Percentiles rank a stretch among this genome's conserved stretches.
Evolutionary conservation across 768 basidiomycete species (phyloP).

Genomic region (Mycena crocata): DNA sequence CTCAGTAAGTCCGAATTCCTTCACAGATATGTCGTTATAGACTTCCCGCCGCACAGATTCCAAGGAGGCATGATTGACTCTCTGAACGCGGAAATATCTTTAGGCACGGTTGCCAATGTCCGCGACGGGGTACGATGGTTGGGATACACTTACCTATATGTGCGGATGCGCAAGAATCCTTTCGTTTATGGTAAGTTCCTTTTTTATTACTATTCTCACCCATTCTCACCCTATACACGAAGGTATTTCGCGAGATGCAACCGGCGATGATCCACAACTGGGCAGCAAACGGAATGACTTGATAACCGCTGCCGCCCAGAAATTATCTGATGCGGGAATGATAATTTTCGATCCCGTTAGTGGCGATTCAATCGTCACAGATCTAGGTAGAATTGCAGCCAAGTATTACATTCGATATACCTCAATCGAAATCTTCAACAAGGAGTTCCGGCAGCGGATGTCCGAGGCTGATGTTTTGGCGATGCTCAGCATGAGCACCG

Average conservation of each 20-base stretch:
- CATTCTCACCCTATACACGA: slow-evolving; percentile 22
- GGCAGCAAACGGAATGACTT: slow-evolving; percentile 76
- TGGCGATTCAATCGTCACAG: slow-evolving; percentile 79
- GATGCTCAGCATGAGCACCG: slow-evolving; percentile 91
- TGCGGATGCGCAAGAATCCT: slow-evolving; percentile 94
- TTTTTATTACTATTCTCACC: background rate
- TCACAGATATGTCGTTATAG: background rate
- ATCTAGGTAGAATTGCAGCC: slow-evolving; percentile 94
- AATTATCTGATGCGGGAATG: slow-evolving; percentile 81
- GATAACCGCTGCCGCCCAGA: slow-evolving; percentile 72
- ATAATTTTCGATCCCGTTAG: slow-evolving; percentile 74
- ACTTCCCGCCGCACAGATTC: slow-evolving; percentile 61
- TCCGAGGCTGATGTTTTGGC: slow-evolving; percentile 91
- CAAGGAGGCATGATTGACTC: slow-evolving; percentile 87
- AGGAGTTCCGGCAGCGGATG: slow-evolving; percentile 83
- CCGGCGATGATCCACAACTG: slow-evolving; percentile 78
- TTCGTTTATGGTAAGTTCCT: slow-evolving; percentile 76
- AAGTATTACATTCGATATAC: slow-evolving; percentile 93
- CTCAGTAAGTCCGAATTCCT: slow-evolving; percentile 68
- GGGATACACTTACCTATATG: slow-evolving; percentile 96
- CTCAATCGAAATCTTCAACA: slow-evolving; percentile 90
- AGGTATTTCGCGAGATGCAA: slow-evolving; percentile 82
- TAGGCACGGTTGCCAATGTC: slow-evolving; percentile 92
- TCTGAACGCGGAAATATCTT: slow-evolving; percentile 93
- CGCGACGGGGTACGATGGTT: slow-evolving; percentile 94